Evolutionary conservation across 2,329 filamentous ascomycete genomes (phyloP).

Genomic region (Hypoxylon sp.): DNA sequence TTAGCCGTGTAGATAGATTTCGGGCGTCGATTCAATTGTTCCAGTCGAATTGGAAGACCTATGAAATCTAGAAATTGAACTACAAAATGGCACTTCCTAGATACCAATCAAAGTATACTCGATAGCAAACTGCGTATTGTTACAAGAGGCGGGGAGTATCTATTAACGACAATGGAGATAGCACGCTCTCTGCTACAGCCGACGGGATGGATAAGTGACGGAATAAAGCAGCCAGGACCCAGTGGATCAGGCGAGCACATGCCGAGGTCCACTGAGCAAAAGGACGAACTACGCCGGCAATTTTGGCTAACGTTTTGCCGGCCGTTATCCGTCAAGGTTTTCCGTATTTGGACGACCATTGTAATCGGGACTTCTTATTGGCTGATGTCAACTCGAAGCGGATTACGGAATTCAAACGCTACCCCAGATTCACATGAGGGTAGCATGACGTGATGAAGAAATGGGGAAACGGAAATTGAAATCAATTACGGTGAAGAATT

Average conservation of each 20-base stretch:
- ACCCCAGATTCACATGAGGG: conserved; percentile 10
- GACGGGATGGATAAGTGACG: conserved; percentile 40
- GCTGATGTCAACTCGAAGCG: conserved; percentile 13
- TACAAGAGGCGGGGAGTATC: conserved; percentile 21
- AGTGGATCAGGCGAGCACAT: conserved; percentile 41
- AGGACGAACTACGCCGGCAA: conserved; percentile 39
- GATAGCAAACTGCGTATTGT: conserved; percentile 6
- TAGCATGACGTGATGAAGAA: conserved; percentile 12
- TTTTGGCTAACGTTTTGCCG: conserved; percentile 37
- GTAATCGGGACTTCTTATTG: conserved; percentile 29
- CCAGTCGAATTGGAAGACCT: not conserved
- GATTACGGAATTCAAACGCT: conserved; percentile 15
- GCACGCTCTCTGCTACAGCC: conserved; percentile 30
- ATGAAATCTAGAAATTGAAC: not conserved
- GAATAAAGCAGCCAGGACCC: conserved; percentile 33
- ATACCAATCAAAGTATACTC: not conserved
- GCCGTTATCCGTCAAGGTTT: conserved; percentile 27
- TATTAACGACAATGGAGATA: conserved; percentile 24
- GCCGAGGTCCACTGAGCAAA: conserved; percentile 43
- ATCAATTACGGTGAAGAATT: conserved; percentile 2
- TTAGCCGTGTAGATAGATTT: not conserved
- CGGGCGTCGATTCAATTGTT: conserved; percentile 1
- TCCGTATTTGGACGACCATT: conserved; percentile 14
- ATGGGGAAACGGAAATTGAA: conserved; percentile 13
- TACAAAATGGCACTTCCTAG: not conserved